Evolutionary conservation across 192 early-diverging fungal species (phyloP).

Genomic region (Rhizophagus clarus): DNA sequence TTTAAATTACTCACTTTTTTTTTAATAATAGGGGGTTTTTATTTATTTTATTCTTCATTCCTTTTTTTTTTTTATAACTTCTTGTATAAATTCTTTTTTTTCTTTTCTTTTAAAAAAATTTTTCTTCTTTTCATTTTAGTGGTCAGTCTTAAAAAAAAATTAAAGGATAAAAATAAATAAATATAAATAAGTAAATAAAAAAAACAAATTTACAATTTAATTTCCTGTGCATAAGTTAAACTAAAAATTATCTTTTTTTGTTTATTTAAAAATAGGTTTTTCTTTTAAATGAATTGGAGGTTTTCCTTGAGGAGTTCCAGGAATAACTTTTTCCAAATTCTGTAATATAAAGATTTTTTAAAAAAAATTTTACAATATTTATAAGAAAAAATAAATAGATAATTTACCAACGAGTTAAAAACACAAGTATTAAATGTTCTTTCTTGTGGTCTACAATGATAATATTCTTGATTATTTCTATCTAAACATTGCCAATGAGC

Average conservation of each 20-base stretch:
- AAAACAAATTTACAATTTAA: too few relatives aligned
- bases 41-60: too few relatives aligned
- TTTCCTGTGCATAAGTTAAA: too few relatives aligned
- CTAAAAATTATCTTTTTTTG: too few relatives aligned
- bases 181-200: too few relatives aligned
- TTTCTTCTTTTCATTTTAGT: too few relatives aligned
- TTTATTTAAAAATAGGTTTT: slow-evolving; percentile 10
- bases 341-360: slow-evolving; percentile 20
- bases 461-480: slow-evolving; percentile 86
- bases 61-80: too few relatives aligned
- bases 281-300: slow-evolving; percentile 26
- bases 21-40: neutral
- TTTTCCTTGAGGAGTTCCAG: slow-evolving; percentile 45
- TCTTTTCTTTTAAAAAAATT: too few relatives aligned
- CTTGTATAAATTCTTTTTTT: too few relatives aligned
- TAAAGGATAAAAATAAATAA: too few relatives aligned
- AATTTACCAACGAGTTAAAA: slow-evolving; percentile 79
- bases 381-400: too few relatives aligned
- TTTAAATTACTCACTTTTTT: neutral
- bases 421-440: slow-evolving; percentile 84
- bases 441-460: slow-evolving; percentile 79
- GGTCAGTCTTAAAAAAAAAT: too few relatives aligned
- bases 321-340: slow-evolving; percentile 72
- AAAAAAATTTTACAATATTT: neutral
- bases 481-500: slow-evolving; percentile 94